These are phyloP conservation scores for Lyophyllum semitale DNA, from an alignment of 768 basidiomycete genomes.

Conservation along the genomic window DNA sequence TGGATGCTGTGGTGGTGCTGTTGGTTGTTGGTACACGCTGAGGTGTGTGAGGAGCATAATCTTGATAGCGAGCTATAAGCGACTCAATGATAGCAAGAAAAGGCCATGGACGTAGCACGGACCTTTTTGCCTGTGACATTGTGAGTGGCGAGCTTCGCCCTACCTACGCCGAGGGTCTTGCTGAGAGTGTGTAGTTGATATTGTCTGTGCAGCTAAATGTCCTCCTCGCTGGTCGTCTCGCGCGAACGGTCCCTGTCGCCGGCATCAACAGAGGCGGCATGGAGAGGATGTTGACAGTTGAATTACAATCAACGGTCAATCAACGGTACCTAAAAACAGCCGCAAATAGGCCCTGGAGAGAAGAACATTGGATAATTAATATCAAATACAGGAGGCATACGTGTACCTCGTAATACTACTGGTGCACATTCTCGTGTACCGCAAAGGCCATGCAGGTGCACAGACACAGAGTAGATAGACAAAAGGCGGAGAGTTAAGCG, in stretches of 20 bases:
- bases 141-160: constrained; percentile 94
- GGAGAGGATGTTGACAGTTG: too few species aligned
- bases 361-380: too few species aligned
- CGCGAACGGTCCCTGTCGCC: not conserved
- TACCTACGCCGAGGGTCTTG: constrained; percentile 98
- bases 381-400: too few species aligned
- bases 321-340: too few species aligned
- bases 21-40: constrained; percentile 48
- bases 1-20: constrained; percentile 49
- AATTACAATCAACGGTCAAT: too few species aligned
- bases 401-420: too few species aligned
- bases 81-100: not conserved
- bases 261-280: too few species aligned
- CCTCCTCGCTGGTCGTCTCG: constrained; percentile 1
- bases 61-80: constrained; percentile 91
- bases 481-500: too few species aligned
- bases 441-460: too few species aligned
- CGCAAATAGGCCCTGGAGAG: too few species aligned
- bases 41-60: constrained; percentile 89
- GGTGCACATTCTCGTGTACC: too few species aligned
- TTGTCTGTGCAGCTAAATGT: constrained; percentile 41
- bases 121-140: constrained; percentile 92
- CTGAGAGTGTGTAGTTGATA: constrained; percentile 92
- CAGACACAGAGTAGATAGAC: too few species aligned
- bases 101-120: constrained; percentile 27